Base-by-base conservation (phyloP, 2,329 filamentous ascomycete genomes). In the Monosporascus sp. region DNA sequence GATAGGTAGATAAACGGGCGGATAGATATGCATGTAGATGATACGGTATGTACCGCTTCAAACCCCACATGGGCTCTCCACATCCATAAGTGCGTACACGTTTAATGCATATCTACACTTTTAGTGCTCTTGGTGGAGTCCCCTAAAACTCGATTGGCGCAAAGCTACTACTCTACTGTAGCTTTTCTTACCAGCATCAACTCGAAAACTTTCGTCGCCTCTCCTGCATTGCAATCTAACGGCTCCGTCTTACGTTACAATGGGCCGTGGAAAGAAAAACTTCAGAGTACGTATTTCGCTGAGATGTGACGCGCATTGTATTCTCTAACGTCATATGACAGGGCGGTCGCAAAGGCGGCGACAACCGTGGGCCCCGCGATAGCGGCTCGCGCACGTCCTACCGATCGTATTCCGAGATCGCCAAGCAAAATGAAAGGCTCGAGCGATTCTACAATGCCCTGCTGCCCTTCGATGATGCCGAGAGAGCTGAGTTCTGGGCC, bases 401-500 rank as follows among this genome's bases (percentile, higher is more conserved):
- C 62, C 65, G 70, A 59, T 68, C 66, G 7, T 86, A 83, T 68
- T 74, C 80, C 18, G 80, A 87, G 40, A 78, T 96, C 51, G 73
- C 78, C 63, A 94, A 92, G 76, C 76, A 85, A 63, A 96, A 99
- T 72, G 87, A 89, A 67, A 86, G 87, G 64, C 87, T 96, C 59
- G 88, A 97, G 74, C 78, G 79, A 59, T 97, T 88, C 76, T 99
- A 99, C 78, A 87, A 95, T 68, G 77, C 80, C 57, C 78, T 92
- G 31, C 79, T 89, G 6, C 82, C 91, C 55, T 75, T 97, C 7
- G 80, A 88, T 1, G 88, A 91, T 49, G 84, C 86, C 46, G 93
- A 97, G 74, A 85, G 82, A 65, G 78, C 84, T 53, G 79, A 82
- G 9, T 97, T 97, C 73, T 99, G 94, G 94, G 80, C 82, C 38